A percentile compares a stretch with the other conserved stretches of the same genome.
Conservation (phyloP, 129 eudicot genomes). For the Kitagawia praeruptora region DNA sequence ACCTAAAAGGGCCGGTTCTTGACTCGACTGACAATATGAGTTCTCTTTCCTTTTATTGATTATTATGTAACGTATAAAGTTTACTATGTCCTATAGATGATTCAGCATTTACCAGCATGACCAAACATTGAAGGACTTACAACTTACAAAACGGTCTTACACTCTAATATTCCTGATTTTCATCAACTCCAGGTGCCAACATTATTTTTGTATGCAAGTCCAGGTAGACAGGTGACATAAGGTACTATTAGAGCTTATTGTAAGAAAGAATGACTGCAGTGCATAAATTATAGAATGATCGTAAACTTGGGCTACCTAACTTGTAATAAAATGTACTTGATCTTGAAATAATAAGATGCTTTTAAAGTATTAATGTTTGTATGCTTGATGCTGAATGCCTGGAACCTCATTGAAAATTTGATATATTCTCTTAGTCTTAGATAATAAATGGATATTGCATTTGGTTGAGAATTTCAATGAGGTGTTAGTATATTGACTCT, state of each 20-base stretch:
- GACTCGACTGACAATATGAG: not conserved
- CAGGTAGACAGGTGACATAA: not conserved
- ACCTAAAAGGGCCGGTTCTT: not conserved
- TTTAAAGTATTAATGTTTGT: not conserved
- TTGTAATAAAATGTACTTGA: not conserved
- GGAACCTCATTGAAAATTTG: not conserved
- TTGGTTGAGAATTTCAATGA: not conserved
- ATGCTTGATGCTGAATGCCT: not conserved
- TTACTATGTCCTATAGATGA: not conserved
- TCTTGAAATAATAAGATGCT: not conserved
- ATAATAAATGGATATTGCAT: not conserved
- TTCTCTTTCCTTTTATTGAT: not conserved
- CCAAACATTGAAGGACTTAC: not conserved
- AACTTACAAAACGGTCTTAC: not conserved
- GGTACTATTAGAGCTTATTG: not conserved
- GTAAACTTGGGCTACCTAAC: not conserved
- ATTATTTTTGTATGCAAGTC: not conserved
- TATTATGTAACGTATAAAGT: no score
- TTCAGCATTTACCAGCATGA: not conserved
- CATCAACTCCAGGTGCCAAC: not conserved
- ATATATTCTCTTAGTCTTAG: not conserved
- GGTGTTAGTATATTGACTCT: not conserved
- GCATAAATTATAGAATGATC: not conserved
- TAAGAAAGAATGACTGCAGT: not conserved
- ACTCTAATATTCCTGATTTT: not conserved